Evolutionary conservation across 257 asterid genomes (phyloP).

Genomic region (Nyctanthes arbortristis): DNA sequence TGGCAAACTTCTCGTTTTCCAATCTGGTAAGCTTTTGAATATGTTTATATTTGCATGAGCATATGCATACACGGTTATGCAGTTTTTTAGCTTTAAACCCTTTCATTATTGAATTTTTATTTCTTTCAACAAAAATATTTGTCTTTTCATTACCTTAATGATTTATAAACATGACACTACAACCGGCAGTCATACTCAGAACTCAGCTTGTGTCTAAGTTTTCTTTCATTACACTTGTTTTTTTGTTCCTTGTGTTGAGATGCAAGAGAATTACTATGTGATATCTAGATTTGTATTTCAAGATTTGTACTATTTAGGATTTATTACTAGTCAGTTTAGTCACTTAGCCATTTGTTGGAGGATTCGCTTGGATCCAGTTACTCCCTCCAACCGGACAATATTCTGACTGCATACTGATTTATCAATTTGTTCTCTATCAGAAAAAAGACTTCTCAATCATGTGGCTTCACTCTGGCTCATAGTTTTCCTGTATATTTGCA

Average conservation of each 20-base stretch:
- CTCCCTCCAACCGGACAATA: too few species aligned
- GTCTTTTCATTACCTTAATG: background rate
- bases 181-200: background rate
- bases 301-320: background rate
- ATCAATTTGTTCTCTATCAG: background rate
- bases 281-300: background rate
- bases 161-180: background rate
- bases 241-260: background rate
- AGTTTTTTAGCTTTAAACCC: slow-evolving; percentile 7
- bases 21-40: slow-evolving; percentile 65
- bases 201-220: background rate
- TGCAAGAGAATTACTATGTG: background rate
- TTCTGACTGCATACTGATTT: background rate
- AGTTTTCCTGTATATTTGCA: slow-evolving; percentile 1
- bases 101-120: slow-evolving; percentile 7
- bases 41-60: background rate
- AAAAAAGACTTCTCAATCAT: background rate
- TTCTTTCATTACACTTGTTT: background rate
- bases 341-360: background rate
- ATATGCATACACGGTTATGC: background rate
- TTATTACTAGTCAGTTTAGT: background rate
- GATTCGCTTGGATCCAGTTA: too few species aligned
- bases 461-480: background rate
- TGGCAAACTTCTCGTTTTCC: slow-evolving; percentile 96
- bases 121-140: background rate